A percentile compares a stretch with the other conserved stretches of the same genome.
Evolutionary conservation across 208 protist genomes (phyloP).

Genomic region (Crithidia bombi): DNA sequence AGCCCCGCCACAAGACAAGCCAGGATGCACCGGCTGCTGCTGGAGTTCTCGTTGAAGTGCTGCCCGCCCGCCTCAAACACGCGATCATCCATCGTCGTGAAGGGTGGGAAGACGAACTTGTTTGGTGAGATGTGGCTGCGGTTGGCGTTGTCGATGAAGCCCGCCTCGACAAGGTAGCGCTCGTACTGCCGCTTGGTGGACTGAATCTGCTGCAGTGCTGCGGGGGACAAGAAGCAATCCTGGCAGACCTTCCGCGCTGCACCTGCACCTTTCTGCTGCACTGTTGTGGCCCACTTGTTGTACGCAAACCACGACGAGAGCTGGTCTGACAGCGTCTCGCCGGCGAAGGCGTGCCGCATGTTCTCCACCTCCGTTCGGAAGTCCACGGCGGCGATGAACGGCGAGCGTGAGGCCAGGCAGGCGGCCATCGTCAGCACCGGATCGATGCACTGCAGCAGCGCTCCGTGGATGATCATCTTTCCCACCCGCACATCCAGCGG

Average conservation of each 20-base stretch:
- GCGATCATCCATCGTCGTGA: constrained; percentile 68
- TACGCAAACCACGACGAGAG: constrained; percentile 91
- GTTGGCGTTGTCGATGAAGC: constrained; percentile 76
- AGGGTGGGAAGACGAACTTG: constrained; percentile 70
- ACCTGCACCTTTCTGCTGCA: constrained; percentile 47
- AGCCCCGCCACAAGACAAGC: constrained; percentile 94
- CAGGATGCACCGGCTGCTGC: constrained; percentile 84
- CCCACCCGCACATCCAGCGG: constrained; percentile 91
- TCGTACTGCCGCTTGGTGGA: constrained; percentile 93
- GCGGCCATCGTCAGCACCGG: constrained; percentile 97
- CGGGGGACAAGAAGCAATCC: constrained; percentile 81
- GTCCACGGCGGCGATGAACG: constrained; percentile 93
- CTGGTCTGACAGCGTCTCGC: constrained; percentile 86
- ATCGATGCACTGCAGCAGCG: constrained; percentile 95
- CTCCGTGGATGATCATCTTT: constrained; percentile 96
- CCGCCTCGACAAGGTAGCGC: constrained; percentile 88
- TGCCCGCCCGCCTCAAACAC: constrained; percentile 86
- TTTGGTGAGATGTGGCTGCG: constrained; percentile 19
- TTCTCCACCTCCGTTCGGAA: constrained; percentile 86
- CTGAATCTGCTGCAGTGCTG: constrained; percentile 87
- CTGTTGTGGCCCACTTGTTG: constrained; percentile 63
- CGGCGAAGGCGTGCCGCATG: constrained; percentile 73
- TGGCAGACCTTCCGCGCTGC: constrained; percentile 74
- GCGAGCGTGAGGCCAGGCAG: constrained; percentile 79
- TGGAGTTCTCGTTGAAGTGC: constrained; percentile 86